Base-by-base conservation (phyloP, 2,329 filamentous ascomycete species). In the Xylariaceae sp. region DNA sequence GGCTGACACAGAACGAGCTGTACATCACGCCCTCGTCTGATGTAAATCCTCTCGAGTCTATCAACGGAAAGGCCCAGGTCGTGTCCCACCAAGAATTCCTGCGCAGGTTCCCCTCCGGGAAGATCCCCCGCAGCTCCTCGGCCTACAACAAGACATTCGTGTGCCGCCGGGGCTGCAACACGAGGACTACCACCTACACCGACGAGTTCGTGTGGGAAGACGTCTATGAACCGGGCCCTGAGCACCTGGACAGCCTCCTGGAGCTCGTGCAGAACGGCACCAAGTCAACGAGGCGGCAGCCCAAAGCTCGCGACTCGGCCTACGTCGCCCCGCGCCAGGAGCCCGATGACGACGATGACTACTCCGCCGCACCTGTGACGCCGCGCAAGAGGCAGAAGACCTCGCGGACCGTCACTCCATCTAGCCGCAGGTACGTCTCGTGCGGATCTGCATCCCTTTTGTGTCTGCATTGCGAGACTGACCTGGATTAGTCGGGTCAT, bases 171-270 rank as follows among this genome's bases (percentile, higher is more conserved):
- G 92, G 87, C 15, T 93, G 89, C 52, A 94, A 93, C 53, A 84
- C 85, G 10, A 71, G 88, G 38, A 94, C 89, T 16, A 83, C 87
- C 14, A 88, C 79, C 15, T 98, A 96, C 55, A 95, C 90, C 0
- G 78, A 92, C 11, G 88, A 95, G 49, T 94, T 98, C 45, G 57
- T 75, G 2, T 98, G 92, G 92, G 88, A 95, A 53, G 77, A 94
- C 27, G 61, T 93, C 2, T 94, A 86, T 48, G 67, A 65, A 1
- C 78, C 77, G n/a, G 67, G 67, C 19, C 65, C 68, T 15, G 68
- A 79, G n/a, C 73, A 82, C 42, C 68, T 94, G 19, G 71, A 74
- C 30, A 55, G 67, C 5, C 58, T 94, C 28, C 67, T 83, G 22
- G 72, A 81, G 19, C 63, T 81, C 42, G 70, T 95, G 12, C 74